Conservation (phyloP, 495 filamentous ascomycete species). For the Talaromyces trachyspermus region DNA sequence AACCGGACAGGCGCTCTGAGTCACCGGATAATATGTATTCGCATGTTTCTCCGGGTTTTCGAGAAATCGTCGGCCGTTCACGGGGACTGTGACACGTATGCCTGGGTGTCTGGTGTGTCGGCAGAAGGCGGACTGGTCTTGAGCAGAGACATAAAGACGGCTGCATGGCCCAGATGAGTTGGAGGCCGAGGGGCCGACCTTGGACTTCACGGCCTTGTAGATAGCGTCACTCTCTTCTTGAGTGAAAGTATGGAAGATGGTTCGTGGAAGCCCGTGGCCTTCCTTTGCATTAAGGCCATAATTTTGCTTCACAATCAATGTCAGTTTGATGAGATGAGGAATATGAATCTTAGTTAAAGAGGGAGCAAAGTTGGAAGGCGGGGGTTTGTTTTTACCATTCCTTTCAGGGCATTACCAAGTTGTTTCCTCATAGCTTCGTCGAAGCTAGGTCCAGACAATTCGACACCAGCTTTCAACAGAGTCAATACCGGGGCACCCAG, state of each 20-base stretch:
- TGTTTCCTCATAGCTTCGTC: neutral
- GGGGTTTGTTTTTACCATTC: too few relatives aligned
- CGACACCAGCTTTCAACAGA: neutral
- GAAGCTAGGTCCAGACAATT: neutral
- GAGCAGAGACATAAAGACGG: neutral
- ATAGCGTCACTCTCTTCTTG: neutral
- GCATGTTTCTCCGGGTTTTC: neutral
- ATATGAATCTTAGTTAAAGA: too few relatives aligned
- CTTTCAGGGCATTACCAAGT: neutral
- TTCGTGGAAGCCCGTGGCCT: neutral
- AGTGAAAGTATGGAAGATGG: slow-evolving; percentile 3
- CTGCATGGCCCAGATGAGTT: slow-evolving; percentile 2
- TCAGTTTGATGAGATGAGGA: neutral
- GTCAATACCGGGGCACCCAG: neutral
- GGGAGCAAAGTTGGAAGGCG: too few relatives aligned
- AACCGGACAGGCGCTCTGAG: neutral
- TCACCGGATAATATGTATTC: neutral
- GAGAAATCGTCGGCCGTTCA: slow-evolving; percentile 4
- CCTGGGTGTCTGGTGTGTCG: neutral
- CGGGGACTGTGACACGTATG: neutral
- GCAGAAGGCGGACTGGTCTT: neutral
- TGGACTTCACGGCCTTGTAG: neutral
- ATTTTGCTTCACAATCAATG: neutral
- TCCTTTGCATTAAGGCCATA: neutral
- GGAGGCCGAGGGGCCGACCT: neutral